Base-by-base conservation (phyloP, 176 grass and related monocot genomes). In the Aegilops umbellulata region DNA sequence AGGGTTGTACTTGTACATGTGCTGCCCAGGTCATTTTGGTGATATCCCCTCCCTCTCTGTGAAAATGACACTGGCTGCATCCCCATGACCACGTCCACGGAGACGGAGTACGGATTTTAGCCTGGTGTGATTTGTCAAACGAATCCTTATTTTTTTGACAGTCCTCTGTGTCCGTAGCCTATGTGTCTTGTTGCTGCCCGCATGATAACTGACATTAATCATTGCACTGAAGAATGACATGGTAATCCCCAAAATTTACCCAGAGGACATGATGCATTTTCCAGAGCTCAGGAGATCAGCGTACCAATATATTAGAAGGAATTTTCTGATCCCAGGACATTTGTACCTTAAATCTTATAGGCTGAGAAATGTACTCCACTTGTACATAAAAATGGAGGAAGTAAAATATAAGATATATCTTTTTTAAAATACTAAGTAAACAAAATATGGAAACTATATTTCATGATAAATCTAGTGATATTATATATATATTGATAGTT, bases 121-220 rank as follows among this genome's bases (percentile, higher is more conserved):
- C 86, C 60, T 87, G 87, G 87, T 79, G 67, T 63, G 89, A 87
- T 84, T 35, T 79, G 46, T 91, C 92, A 69, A 77, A 79, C 71
- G 79, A 86, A 80, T 89, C 29, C 82, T 42, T 83, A 4, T 6
- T 10, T 19, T 22, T 42, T 57, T 38, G 30, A 70, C 46, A 70
- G 30, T 57, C 42, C 13, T 10, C 20, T 17, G 20, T 78, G 22
- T 16, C 47, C 31, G 27, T 13, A 41, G 39, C 34, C 32, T 34
- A 5, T 32, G 27, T 77, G 27, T 62, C 22, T 39, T 25, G 22
- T 79, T 31, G 34, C 55, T 61, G 22, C 68, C 20, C n/a, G 7
- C 76, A 26, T 51, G 47, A 51, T 51, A 51, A 51, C 47, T 74
- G 41, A 25, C 23, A 44, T 3, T 80, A 26, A 11, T 49, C 14